phyloP scores from a whole-genome alignment of 1,284 basidiomycete species.

The Austropuccinia psidii region DNA sequence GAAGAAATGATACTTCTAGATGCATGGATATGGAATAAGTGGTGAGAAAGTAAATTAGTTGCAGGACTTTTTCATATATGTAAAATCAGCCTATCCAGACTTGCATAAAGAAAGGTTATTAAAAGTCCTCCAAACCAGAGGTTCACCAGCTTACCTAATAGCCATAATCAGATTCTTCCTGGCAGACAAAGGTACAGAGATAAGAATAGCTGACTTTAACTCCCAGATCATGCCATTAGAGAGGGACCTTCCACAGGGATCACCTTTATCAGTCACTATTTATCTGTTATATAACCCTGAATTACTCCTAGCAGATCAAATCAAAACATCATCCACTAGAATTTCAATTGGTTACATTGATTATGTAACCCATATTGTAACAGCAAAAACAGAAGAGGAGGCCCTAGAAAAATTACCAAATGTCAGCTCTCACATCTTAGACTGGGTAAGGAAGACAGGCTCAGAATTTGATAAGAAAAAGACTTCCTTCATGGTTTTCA shows the following conservation, averaged over 20 bases:
- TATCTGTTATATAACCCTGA: slow-evolving; percentile 4
- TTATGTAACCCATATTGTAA: neutral
- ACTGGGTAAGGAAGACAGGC: neutral
- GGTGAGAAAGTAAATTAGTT: neutral
- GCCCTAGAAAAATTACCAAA: neutral
- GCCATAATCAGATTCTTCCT: neutral
- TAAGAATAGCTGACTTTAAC: neutral
- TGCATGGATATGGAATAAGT: neutral
- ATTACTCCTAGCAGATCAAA: neutral
- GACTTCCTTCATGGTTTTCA: neutral
- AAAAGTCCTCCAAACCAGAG: neutral
- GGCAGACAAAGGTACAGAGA: neutral
- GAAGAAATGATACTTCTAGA: neutral
- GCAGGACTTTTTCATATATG: neutral
- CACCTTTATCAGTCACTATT: neutral
- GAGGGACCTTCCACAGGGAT: neutral
- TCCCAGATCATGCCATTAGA: neutral
- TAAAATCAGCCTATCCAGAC: slow-evolving; percentile 9
- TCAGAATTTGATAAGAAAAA: slow-evolving; percentile 19
- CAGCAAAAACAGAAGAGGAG: neutral
- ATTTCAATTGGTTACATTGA: slow-evolving; percentile 5
- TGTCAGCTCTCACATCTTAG: neutral
- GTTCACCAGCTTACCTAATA: neutral
- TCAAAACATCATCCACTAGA: neutral
- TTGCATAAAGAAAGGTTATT: neutral